Conservation (phyloP, 2,329 filamentous ascomycete genomes). For the Calonectria pseudoturangicola region DNA sequence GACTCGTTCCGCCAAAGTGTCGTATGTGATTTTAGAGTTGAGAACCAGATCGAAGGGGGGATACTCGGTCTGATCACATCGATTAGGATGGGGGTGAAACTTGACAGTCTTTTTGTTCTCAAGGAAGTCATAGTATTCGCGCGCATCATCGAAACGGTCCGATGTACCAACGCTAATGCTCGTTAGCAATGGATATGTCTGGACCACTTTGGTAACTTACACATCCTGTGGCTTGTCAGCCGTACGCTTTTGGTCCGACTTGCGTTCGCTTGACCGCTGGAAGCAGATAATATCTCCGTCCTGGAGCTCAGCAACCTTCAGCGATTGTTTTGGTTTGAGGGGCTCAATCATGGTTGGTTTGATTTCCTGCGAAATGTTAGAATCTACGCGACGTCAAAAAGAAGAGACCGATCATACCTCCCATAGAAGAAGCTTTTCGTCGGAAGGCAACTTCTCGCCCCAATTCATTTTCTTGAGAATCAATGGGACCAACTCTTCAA, state of each 20-base stretch:
- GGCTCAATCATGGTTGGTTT: conserved; percentile 98
- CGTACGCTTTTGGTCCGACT: conserved; percentile 59
- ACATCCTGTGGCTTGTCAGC: conserved; percentile 58
- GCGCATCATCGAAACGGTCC: conserved; percentile 81
- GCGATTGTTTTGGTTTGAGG: conserved; percentile 91
- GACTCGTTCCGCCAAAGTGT: conserved; percentile 88
- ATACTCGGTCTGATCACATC: conserved; percentile 74
- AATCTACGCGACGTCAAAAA: neutral
- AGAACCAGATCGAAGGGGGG: conserved; percentile 84
- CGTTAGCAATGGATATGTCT: conserved; percentile 36
- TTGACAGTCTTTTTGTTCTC: conserved; percentile 87
- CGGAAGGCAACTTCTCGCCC: conserved; percentile 81
- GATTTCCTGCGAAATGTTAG: conserved; percentile 79
- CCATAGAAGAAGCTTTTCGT: conserved; percentile 81
- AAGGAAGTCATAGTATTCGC: conserved; percentile 94
- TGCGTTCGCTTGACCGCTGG: conserved; percentile 78
- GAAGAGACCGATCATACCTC: conserved; percentile 71
- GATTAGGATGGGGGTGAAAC: conserved; percentile 81
- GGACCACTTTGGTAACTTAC: conserved; percentile 49
- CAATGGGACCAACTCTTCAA: conserved; percentile 85
- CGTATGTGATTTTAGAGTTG: conserved; percentile 92
- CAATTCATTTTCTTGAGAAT: conserved; percentile 92
- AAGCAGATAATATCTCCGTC: conserved; percentile 98
- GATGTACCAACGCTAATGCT: conserved; percentile 52
- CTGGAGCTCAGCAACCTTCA: conserved; percentile 94